Percentiles rank a stretch among this genome's conserved stretches.
phyloP scores from a whole-genome alignment of 805 yeast species.

The Candida tibetensis region DNA sequence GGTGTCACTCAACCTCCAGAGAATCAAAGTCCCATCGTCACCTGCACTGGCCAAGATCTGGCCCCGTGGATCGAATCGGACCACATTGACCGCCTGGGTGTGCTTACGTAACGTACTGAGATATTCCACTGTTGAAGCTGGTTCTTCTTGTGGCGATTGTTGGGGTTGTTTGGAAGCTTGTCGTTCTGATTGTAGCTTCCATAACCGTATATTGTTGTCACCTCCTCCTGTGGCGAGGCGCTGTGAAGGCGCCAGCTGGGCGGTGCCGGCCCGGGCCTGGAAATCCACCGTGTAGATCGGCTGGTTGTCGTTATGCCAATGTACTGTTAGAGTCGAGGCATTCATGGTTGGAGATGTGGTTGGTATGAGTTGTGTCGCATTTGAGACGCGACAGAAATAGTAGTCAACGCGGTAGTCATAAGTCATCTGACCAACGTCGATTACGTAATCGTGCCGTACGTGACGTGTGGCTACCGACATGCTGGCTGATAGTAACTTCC shows the following conservation, averaged over 20 bases:
- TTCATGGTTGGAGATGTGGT: slow-evolving; percentile 23
- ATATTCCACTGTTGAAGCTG: slow-evolving; percentile 54
- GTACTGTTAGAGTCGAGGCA: slow-evolving; percentile 51
- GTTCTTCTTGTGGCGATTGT: background rate
- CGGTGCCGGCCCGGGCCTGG: slow-evolving; percentile 40
- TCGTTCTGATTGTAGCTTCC: slow-evolving; percentile 28
- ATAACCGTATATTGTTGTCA: slow-evolving; percentile 78
- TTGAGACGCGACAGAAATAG: no score
- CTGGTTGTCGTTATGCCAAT: slow-evolving; percentile 73
- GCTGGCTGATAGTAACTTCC: background rate
- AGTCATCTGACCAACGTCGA: no score
- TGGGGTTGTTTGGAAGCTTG: background rate
- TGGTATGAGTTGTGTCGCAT: no score
- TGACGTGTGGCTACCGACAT: background rate
- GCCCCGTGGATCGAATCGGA: slow-evolving; percentile 74
- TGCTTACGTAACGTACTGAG: slow-evolving; percentile 81
- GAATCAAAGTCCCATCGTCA: slow-evolving; percentile 85
- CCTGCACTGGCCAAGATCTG: slow-evolving; percentile 82
- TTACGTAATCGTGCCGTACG: background rate
- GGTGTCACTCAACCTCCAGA: slow-evolving; percentile 67
- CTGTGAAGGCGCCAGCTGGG: slow-evolving; percentile 15
- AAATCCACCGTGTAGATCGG: slow-evolving; percentile 70
- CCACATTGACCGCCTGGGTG: slow-evolving; percentile 92
- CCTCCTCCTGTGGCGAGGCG: slow-evolving; percentile 92
- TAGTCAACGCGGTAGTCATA: no score